Evolutionary conservation across 2,329 filamentous ascomycete species (phyloP).

Genomic region (Amphichorda felina): DNA sequence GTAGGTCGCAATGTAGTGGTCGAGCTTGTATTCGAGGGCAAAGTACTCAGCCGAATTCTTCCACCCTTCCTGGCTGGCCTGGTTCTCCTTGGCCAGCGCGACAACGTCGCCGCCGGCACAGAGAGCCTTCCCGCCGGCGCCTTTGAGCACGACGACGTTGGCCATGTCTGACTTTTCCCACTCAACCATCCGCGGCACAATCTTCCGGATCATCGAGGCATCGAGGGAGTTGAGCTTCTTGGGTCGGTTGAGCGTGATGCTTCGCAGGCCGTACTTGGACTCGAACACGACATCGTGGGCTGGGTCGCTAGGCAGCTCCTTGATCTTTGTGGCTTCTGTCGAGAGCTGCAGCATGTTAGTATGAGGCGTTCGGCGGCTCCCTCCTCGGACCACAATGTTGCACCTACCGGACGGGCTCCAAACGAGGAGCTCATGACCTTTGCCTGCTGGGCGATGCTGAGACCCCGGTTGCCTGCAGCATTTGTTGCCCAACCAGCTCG

Average conservation of each 20-base stretch:
- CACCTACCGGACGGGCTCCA: constrained; percentile 19
- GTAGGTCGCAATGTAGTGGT: constrained; percentile 92
- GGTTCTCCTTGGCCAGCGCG: constrained; percentile 63
- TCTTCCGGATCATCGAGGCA: constrained; percentile 91
- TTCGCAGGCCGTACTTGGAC: constrained; percentile 78
- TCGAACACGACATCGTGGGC: constrained; percentile 88
- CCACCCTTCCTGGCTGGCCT: constrained; percentile 51
- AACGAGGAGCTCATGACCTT: constrained; percentile 55
- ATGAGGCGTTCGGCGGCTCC: too few relatives aligned
- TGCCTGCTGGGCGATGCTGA: constrained; percentile 67
- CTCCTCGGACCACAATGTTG: neutral
- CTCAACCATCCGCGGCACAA: constrained; percentile 76
- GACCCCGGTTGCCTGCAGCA: constrained; percentile 26
- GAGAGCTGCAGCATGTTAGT: constrained; percentile 17
- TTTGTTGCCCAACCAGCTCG: constrained; percentile 41
- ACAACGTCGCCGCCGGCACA: constrained; percentile 91
- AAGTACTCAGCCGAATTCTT: constrained; percentile 76
- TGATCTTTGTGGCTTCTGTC: constrained; percentile 24
- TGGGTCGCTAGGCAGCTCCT: constrained; percentile 56
- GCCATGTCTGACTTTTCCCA: constrained; percentile 94
- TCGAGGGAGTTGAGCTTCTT: constrained; percentile 87
- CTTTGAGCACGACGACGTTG: constrained; percentile 86
- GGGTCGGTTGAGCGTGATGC: constrained; percentile 88
- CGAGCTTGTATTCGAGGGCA: constrained; percentile 86
- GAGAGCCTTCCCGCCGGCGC: constrained; percentile 71